Percentiles rank a stretch among this genome's conserved stretches.
Evolutionary conservation across 805 yeast species (phyloP).

Genomic region (Yarrowia deformans): DNA sequence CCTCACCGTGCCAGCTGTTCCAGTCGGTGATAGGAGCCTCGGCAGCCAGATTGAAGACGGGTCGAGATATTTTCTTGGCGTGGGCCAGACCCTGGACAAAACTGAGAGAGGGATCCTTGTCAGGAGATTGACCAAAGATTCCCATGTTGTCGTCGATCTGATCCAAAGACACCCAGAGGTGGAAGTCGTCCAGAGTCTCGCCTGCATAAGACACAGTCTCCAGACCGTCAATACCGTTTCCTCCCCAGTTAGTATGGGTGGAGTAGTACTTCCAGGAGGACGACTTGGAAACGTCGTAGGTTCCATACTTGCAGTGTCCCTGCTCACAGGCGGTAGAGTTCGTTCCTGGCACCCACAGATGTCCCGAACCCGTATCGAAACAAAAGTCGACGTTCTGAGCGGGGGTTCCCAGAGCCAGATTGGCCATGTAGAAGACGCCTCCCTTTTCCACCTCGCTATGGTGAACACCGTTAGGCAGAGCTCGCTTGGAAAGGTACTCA

Average conservation of each 20-base stretch:
- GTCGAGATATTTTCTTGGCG: too few relatives aligned
- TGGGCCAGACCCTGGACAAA: background rate
- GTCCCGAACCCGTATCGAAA: constrained; percentile 75
- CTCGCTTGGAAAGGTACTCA: background rate
- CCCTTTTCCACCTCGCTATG: background rate
- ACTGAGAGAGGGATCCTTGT: background rate
- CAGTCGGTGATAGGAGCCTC: too few relatives aligned
- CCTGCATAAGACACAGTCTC: constrained; percentile 1
- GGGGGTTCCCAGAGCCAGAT: constrained; percentile 60
- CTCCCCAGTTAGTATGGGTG: background rate
- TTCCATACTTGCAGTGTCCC: too few relatives aligned
- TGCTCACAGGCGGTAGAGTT: background rate
- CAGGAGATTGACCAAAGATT: background rate
- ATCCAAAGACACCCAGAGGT: background rate
- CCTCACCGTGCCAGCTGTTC: too few relatives aligned
- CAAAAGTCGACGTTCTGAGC: constrained; percentile 60
- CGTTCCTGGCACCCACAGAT: constrained; percentile 59
- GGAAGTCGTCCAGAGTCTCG: background rate
- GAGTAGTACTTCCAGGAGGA: background rate
- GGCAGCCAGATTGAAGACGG: too few relatives aligned
- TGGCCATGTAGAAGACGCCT: constrained; percentile 22
- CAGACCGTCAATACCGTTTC: background rate
- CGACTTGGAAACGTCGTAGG: background rate
- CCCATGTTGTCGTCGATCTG: background rate
- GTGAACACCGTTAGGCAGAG: background rate